Evolutionary conservation across 2,329 filamentous ascomycete species (phyloP).

Genomic region (Aureobasidium sp.): DNA sequence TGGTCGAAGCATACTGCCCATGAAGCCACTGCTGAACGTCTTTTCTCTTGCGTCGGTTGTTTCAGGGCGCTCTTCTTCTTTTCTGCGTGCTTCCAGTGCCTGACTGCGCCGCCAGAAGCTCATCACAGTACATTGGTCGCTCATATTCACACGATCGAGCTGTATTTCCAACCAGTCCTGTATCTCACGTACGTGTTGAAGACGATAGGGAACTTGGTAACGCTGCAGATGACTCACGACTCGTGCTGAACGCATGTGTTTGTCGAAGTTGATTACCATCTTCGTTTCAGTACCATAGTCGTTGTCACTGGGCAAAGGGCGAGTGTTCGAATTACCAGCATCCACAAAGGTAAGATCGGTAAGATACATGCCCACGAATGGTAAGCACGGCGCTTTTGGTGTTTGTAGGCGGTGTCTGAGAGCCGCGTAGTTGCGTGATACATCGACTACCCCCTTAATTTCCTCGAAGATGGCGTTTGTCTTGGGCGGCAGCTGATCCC

Average conservation of each 20-base stretch:
- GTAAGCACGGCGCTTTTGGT: conserved; percentile 74
- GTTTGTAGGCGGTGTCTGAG: conserved; percentile 78
- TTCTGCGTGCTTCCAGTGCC: conserved; percentile 58
- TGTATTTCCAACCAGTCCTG: conserved; percentile 88
- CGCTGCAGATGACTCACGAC: conserved; percentile 93
- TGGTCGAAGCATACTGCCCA: conserved; percentile 4
- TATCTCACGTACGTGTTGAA: conserved; percentile 75
- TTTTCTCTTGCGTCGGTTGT: not conserved
- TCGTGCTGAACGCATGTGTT: conserved; percentile 87
- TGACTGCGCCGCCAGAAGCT: conserved; percentile 76
- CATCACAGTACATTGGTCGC: conserved; percentile 54
- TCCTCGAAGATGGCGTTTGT: conserved; percentile 71
- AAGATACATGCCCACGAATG: conserved; percentile 91
- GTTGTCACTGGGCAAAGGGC: conserved; percentile 56
- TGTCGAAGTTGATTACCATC: conserved; percentile 94
- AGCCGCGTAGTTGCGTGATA: conserved; percentile 82
- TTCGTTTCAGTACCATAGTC: conserved; percentile 55
- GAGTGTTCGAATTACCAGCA: conserved; percentile 81
- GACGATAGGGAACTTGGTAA: conserved; percentile 87
- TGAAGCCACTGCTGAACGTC: not conserved
- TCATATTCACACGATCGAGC: conserved; percentile 63
- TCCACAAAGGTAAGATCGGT: conserved; percentile 95
- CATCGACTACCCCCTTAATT: conserved; percentile 78
- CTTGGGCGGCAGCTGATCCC: conserved; percentile 79
- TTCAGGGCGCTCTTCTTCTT: not conserved